These are phyloP conservation scores for Aspergillus ostianus DNA, from an alignment of 495 filamentous ascomycete species.

Conservation along the genomic window DNA sequence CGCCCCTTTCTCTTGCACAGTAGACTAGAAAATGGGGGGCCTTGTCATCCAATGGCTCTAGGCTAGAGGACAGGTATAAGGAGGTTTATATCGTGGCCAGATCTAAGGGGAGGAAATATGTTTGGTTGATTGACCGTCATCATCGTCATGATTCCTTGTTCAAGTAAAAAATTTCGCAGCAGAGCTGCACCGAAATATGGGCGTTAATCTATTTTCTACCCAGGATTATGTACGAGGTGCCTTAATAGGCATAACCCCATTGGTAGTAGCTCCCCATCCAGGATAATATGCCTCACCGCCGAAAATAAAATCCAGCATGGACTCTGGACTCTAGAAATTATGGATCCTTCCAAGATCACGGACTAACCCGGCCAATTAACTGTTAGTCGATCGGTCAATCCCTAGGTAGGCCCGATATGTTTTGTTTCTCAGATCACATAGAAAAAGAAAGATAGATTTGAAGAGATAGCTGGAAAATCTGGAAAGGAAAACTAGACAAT, in stretches of 20 bases:
- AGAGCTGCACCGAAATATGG: not conserved
- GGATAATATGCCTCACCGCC: not conserved
- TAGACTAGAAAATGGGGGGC: not conserved
- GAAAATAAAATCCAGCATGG: not conserved
- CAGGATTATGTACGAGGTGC: not conserved
- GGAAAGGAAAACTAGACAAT: too few species aligned
- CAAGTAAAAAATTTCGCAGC: not conserved
- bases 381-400: not conserved
- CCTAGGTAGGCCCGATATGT: not conserved
- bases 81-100: not conserved
- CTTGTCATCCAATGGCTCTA: not conserved
- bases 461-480: too few species aligned
- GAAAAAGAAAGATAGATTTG: too few species aligned
- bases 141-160: not conserved
- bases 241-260: not conserved
- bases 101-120: not conserved
- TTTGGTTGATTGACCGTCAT: not conserved
- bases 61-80: not conserved
- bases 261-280: not conserved
- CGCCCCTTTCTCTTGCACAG: not conserved
- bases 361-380: not conserved
- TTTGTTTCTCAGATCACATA: not conserved
- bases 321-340: not conserved
- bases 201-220: not conserved
- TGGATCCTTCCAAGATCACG: not conserved